Conservation (phyloP, 305 asterid genomes). For the Petunia hybrid region DNA sequence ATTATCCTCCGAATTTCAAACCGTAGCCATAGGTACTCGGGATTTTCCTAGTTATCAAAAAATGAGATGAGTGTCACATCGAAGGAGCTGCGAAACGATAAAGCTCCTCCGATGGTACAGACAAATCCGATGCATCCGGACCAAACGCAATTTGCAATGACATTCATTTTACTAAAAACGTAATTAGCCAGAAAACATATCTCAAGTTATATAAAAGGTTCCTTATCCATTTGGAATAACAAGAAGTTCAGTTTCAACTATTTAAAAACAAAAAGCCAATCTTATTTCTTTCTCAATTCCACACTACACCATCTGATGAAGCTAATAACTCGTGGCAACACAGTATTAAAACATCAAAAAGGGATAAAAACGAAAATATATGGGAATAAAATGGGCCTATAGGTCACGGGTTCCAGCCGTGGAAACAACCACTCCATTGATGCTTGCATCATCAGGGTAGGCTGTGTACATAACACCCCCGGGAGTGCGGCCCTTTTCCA, state of each 20-base stretch:
- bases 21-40: no score
- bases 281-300: background rate
- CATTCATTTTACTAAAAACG: background rate
- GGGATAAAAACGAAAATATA: background rate
- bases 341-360: background rate
- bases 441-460: no score
- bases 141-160: background rate
- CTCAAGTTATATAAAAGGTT: background rate
- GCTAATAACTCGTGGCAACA: background rate
- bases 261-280: background rate
- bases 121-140: background rate
- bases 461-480: no score
- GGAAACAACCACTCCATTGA: no score
- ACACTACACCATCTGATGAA: background rate
- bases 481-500: no score
- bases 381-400: background rate
- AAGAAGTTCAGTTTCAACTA: background rate
- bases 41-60: no score
- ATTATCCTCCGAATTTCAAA: no score
- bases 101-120: no score
- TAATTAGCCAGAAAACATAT: constrained; percentile 11
- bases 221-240: background rate
- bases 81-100: no score
- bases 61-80: no score
- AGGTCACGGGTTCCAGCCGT: no score